Evolutionary conservation across 2,329 filamentous ascomycete species (phyloP).

Genomic region (Colletotrichum phormii): DNA sequence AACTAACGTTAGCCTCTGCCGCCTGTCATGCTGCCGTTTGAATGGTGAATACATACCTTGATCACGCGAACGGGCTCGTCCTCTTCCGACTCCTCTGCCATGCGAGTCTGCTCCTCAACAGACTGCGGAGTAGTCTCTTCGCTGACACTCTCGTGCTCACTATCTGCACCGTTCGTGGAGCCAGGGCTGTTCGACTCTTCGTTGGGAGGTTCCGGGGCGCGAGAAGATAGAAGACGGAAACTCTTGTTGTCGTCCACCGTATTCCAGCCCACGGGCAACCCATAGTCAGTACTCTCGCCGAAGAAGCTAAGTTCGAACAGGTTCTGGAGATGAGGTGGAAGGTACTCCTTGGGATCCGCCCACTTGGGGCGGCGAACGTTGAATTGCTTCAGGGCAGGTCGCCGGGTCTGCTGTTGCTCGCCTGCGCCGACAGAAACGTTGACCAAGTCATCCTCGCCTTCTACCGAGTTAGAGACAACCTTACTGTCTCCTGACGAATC

Average conservation of each 20-base stretch:
- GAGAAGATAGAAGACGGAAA: slow-evolving; percentile 64
- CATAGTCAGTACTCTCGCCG: slow-evolving; percentile 60
- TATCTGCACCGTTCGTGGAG: slow-evolving; percentile 58
- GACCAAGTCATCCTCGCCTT: slow-evolving; percentile 91
- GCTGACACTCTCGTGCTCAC: slow-evolving; percentile 64
- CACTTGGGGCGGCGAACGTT: slow-evolving; percentile 64
- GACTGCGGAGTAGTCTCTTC: slow-evolving; percentile 56
- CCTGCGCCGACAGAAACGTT: slow-evolving; percentile 87
- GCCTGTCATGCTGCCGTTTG: not conserved
- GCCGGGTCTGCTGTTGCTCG: slow-evolving; percentile 45
- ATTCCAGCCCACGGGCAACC: slow-evolving; percentile 78
- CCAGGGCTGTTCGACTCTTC: slow-evolving; percentile 60
- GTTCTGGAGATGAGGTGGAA: slow-evolving; percentile 73
- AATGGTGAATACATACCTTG: slow-evolving; percentile 47
- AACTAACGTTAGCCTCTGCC: slow-evolving; percentile 17
- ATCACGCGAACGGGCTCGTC: slow-evolving; percentile 56
- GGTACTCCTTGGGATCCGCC: slow-evolving; percentile 63
- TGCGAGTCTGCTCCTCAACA: slow-evolving; percentile 57
- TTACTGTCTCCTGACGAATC: slow-evolving; percentile 77
- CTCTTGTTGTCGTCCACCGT: slow-evolving; percentile 68
- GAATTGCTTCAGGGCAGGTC: slow-evolving; percentile 56
- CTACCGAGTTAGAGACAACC: slow-evolving; percentile 81
- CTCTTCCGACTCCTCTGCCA: slow-evolving; percentile 70
- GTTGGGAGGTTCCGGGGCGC: slow-evolving; percentile 56
- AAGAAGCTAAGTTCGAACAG: slow-evolving; percentile 84